Conservation (phyloP, 2,329 filamentous ascomycete genomes). For the Intubia oerlemansii region DNA sequence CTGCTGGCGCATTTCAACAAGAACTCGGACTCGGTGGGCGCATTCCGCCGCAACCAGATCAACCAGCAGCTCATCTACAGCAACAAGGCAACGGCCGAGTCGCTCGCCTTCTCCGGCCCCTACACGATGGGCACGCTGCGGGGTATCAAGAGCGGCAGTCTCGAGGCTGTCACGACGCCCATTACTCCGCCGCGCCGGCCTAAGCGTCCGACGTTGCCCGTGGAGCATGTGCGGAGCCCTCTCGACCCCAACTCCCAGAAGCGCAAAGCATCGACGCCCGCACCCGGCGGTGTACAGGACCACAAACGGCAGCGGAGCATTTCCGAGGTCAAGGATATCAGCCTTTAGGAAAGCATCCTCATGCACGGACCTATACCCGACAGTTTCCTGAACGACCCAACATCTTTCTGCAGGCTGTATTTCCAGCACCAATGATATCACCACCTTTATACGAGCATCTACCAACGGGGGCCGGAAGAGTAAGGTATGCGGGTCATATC, state of each 20-base stretch:
- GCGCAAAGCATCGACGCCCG: conserved; percentile 26
- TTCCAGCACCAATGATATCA: too few species aligned
- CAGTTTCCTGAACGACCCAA: not conserved
- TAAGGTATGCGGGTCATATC: too few species aligned
- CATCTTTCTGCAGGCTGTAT: not conserved
- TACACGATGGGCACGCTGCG: conserved; percentile 38
- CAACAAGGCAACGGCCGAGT: conserved; percentile 38
- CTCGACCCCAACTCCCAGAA: conserved; percentile 27
- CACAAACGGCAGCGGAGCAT: conserved; percentile 40
- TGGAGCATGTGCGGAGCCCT: conserved; percentile 25
- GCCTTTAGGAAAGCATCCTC: conserved; percentile 4
- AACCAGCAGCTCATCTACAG: conserved; percentile 38
- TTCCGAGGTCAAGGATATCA: conserved; percentile 27
- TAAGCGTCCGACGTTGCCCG: conserved; percentile 21
- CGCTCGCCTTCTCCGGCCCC: conserved; percentile 37
- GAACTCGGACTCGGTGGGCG: conserved; percentile 46
- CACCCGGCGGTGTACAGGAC: conserved; percentile 13
- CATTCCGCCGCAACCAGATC: conserved; percentile 52
- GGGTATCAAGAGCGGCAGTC: conserved; percentile 42
- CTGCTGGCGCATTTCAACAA: conserved; percentile 47
- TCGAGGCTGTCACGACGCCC: conserved; percentile 43
- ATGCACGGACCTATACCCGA: not conserved
- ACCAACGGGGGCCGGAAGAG: too few species aligned
- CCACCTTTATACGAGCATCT: too few species aligned
- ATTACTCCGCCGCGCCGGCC: conserved; percentile 44